Evolutionary conservation across 768 basidiomycete species (phyloP).

Genomic region (Phlebiopsis gigantea): DNA sequence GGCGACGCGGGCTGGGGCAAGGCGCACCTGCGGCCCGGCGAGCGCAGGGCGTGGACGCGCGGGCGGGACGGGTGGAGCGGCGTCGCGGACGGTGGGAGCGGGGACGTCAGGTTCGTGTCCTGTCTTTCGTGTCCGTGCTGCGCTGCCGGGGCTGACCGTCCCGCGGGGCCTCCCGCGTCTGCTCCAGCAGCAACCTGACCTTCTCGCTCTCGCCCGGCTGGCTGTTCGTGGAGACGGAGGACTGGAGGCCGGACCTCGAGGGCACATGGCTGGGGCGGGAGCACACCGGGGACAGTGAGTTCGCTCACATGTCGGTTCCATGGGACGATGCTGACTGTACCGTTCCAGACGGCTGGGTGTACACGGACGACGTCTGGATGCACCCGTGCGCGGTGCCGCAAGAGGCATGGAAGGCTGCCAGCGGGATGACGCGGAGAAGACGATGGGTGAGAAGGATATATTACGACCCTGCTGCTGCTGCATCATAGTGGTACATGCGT

Average conservation of each 20-base stretch:
- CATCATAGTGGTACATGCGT: not conserved
- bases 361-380: slow-evolving; percentile 74
- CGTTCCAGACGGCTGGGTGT: slow-evolving; percentile 69
- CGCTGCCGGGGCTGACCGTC: too few species aligned
- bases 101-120: slow-evolving; percentile 57
- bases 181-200: slow-evolving; percentile 67
- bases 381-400: slow-evolving; percentile 37
- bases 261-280: slow-evolving; percentile 47
- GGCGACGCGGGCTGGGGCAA: slow-evolving; percentile 33
- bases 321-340: not conserved
- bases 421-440: slow-evolving; percentile 46
- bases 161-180: not conserved
- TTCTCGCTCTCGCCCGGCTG: slow-evolving; percentile 73
- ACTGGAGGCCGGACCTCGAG: slow-evolving; percentile 65
- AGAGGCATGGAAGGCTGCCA: slow-evolving; percentile 36
- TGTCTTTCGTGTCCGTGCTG: not conserved
- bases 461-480: slow-evolving; percentile 19
- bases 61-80: slow-evolving; percentile 69
- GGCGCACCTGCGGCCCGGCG: slow-evolving; percentile 31
- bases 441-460: slow-evolving; percentile 33
- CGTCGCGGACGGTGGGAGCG: slow-evolving; percentile 36
- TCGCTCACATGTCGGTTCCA: slow-evolving; percentile 11
- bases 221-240: slow-evolving; percentile 71
- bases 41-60: slow-evolving; percentile 65
- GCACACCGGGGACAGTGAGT: slow-evolving; percentile 32